phyloP scores from a whole-genome alignment of 352 stramenopile species.

The Pythium brassicae region DNA sequence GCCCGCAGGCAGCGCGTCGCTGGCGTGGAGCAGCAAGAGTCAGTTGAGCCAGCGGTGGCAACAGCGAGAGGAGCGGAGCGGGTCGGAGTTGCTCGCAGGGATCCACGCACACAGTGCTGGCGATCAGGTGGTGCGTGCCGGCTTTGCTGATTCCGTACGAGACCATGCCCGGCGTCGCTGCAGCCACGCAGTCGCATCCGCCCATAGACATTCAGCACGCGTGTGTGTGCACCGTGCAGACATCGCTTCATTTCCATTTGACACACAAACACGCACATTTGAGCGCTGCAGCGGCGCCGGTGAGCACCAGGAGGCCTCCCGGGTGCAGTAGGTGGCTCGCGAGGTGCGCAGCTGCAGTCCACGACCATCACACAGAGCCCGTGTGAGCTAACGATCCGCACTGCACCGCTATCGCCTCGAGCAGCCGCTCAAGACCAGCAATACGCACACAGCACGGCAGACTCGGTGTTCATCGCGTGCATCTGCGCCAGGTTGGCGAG shows the following conservation, averaged over 20 bases:
- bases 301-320: conserved; percentile 77
- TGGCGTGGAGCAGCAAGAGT: conserved; percentile 12
- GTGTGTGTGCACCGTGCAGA: not conserved
- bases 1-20: conserved; percentile 44
- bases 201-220: too few relatives aligned
- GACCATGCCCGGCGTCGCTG: conserved; percentile 77
- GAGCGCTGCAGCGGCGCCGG: conserved; percentile 73
- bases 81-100: too few relatives aligned
- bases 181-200: conserved; percentile 1
- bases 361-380: conserved; percentile 3
- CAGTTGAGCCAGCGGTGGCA: not conserved
- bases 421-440: too few relatives aligned
- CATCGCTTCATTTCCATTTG: not conserved
- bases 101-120: conserved; percentile 72
- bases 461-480: conserved; percentile 80
- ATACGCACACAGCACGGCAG: conserved; percentile 55
- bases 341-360: conserved; percentile 63
- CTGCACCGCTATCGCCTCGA: too few relatives aligned
- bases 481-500: conserved; percentile 67
- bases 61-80: too few relatives aligned
- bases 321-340: conserved; percentile 58
- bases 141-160: conserved; percentile 88
- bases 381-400: too few relatives aligned
- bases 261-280: conserved; percentile 24
- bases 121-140: conserved; percentile 86